phyloP scores from a whole-genome alignment of 106 monocot genomes.

The Acanthochlamys bracteata region DNA sequence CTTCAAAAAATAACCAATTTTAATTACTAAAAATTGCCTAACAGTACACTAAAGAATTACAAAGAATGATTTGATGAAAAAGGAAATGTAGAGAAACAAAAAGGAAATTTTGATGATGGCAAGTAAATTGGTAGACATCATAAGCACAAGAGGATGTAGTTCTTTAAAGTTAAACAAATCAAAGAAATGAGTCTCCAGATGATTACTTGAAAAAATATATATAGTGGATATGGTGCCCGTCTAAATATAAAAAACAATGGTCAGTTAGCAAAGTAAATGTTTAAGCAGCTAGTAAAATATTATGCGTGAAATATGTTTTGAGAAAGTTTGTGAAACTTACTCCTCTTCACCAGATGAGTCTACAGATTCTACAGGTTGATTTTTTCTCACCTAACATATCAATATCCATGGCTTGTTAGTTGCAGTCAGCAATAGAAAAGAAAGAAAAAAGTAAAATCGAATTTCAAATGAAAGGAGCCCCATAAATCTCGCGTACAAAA shows the following conservation, averaged over 20 bases:
- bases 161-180: not conserved
- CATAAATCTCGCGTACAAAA: not conserved
- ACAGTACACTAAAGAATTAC: not conserved
- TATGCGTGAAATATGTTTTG: not conserved
- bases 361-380: conserved; percentile 53
- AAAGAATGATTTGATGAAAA: not conserved
- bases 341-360: conserved; percentile 99
- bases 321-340: conserved; percentile 53
- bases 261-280: not conserved
- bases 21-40: not conserved
- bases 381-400: conserved; percentile 65
- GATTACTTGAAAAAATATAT: not conserved
- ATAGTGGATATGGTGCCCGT: not conserved
- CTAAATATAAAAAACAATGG: not conserved
- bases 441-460: not conserved
- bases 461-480: not conserved
- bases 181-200: not conserved
- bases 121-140: not conserved
- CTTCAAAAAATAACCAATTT: conserved; percentile 22
- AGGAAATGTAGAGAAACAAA: not conserved
- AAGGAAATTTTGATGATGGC: not conserved
- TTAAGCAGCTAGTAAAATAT: not conserved
- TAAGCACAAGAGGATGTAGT: not conserved
- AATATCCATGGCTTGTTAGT: not conserved
- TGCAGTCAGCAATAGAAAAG: not conserved